phyloP scores from a whole-genome alignment of 371 early-diverging fungal species.

The Mucor sp. region DNA sequence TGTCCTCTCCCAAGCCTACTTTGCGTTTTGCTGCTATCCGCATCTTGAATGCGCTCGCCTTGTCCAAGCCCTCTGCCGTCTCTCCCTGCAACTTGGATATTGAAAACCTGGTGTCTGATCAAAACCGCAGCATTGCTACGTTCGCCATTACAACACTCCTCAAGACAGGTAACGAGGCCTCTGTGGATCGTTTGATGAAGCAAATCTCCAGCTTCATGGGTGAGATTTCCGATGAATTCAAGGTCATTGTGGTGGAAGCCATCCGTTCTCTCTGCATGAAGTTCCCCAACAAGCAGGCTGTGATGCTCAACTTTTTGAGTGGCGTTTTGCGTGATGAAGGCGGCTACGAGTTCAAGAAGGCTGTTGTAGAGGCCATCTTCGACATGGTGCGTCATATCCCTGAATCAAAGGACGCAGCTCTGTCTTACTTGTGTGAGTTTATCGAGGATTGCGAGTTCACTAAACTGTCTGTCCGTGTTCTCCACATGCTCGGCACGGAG shows the following conservation, averaged over 20 bases:
- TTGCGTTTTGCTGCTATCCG: slow-evolving; percentile 97
- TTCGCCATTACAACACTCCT: slow-evolving; percentile 98
- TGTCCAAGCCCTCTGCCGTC: slow-evolving; percentile 87
- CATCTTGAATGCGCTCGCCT: slow-evolving; percentile 89
- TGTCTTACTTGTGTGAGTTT: slow-evolving; percentile 97
- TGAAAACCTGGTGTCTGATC: slow-evolving; percentile 95
- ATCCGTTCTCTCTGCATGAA: slow-evolving; percentile 94
- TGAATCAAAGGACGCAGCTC: slow-evolving; percentile 91
- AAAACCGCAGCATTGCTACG: slow-evolving; percentile 96
- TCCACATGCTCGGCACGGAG: slow-evolving; percentile 93
- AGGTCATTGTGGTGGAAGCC: slow-evolving; percentile 97
- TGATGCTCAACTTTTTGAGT: slow-evolving; percentile 92
- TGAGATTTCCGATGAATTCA: slow-evolving; percentile 98
- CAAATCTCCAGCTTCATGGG: slow-evolving; percentile 96
- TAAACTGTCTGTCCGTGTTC: slow-evolving; percentile 92
- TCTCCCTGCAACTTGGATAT: slow-evolving; percentile 96
- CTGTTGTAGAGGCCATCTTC: slow-evolving; percentile 96
- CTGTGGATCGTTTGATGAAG: slow-evolving; percentile 97
- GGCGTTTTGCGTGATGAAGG: slow-evolving; percentile 96
- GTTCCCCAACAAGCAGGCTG: slow-evolving; percentile 93
- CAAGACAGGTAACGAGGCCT: slow-evolving; percentile 98
- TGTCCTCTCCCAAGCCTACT: slow-evolving; percentile 90
- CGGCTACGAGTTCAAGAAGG: slow-evolving; percentile 94
- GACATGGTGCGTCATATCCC: slow-evolving; percentile 93
- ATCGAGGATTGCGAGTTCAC: slow-evolving; percentile 99